These are phyloP conservation scores for Pseudogymnoascus sp. DNA, from an alignment of 2,329 filamentous ascomycete genomes.

Conservation along the genomic window DNA sequence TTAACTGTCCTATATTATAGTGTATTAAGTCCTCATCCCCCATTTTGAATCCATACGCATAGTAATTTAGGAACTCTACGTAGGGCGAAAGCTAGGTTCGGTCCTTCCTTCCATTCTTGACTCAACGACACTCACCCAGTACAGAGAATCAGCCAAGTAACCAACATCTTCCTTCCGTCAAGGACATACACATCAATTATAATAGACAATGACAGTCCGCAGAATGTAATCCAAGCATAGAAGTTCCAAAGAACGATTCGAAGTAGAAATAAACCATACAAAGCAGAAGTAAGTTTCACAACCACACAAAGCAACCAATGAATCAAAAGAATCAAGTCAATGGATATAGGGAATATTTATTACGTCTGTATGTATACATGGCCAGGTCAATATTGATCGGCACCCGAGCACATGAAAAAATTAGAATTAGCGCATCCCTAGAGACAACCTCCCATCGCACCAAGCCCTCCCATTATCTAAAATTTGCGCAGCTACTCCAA, in stretches of 20 bases:
- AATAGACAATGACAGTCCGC: neutral
- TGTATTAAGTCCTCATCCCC: too few species aligned
- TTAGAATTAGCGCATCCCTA: neutral
- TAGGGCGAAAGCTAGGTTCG: neutral
- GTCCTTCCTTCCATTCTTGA: neutral
- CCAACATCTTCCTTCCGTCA: neutral
- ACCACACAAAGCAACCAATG: neutral
- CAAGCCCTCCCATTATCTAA: neutral
- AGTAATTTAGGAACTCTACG: neutral
- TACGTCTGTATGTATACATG: constrained; percentile 1
- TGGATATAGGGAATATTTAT: neutral
- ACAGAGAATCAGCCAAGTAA: neutral
- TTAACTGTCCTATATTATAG: too few species aligned
- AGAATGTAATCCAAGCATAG: neutral
- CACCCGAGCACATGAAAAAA: neutral
- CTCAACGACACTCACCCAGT: neutral
- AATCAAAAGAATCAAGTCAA: neutral
- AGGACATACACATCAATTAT: neutral
- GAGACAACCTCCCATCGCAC: neutral
- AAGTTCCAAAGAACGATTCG: neutral
- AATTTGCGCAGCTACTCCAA: neutral
- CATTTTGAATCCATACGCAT: neutral
- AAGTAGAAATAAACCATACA: too few species aligned
- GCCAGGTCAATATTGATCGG: neutral
- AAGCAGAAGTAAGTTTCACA: neutral